Percentiles rank a stretch among this genome's conserved stretches.
These are phyloP conservation scores for Ceratobasidium sp. DNA, from an alignment of 1,284 basidiomycete species.

Conservation along the genomic window DNA sequence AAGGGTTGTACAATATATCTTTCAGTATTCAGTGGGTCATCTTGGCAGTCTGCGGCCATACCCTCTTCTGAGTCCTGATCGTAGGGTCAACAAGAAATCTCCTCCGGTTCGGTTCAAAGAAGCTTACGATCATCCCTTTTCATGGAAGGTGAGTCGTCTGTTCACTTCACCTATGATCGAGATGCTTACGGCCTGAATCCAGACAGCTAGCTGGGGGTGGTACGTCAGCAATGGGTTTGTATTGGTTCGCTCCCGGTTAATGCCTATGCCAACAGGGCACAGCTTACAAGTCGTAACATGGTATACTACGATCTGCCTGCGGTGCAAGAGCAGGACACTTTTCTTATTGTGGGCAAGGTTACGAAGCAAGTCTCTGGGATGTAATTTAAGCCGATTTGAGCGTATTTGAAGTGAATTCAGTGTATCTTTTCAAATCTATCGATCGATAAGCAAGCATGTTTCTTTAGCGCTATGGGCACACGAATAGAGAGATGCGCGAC, in stretches of 20 bases:
- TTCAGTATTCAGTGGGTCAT: neutral
- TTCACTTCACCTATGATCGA: neutral
- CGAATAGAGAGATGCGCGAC: no score
- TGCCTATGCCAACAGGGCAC: neutral
- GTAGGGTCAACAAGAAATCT: neutral
- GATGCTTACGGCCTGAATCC: neutral
- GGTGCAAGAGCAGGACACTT: constrained; percentile 10
- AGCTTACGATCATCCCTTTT: constrained; percentile 4
- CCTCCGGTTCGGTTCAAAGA: neutral
- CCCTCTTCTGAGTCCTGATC: neutral
- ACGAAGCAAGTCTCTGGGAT: neutral
- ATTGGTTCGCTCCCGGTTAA: neutral
- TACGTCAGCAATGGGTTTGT: neutral
- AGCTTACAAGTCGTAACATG: neutral
- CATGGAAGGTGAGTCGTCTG: neutral
- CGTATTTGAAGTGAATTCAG: no score
- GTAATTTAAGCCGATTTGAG: no score
- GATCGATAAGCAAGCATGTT: no score
- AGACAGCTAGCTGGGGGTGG: constrained; percentile 23
- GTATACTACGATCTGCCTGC: constrained; percentile 8
- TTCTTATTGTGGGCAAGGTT: constrained; percentile 9
- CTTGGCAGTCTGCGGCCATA: neutral
- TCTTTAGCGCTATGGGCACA: no score
- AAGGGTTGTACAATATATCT: neutral
- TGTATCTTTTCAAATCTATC: no score